These are phyloP conservation scores for Nakaseomyces bracarensis DNA, from an alignment of 1,139 yeast species.

Conservation along the genomic window DNA sequence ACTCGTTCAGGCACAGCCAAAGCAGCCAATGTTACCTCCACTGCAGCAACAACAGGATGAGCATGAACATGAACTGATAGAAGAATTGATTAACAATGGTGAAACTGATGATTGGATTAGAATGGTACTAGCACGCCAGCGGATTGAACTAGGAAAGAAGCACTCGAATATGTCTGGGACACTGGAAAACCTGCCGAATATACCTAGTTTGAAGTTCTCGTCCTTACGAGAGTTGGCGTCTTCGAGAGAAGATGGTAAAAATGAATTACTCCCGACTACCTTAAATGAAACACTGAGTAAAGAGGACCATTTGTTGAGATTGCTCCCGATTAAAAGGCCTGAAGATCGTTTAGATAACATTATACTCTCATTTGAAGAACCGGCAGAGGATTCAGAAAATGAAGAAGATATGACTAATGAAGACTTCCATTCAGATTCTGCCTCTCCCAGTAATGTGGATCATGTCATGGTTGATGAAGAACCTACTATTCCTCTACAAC, in stretches of 20 bases:
- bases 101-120: slow-evolving; percentile 30
- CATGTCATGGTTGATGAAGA: not conserved
- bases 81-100: slow-evolving; percentile 27
- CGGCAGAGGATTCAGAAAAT: slow-evolving; percentile 3
- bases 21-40: not conserved
- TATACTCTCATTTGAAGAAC: slow-evolving; percentile 24
- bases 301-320: slow-evolving; percentile 4
- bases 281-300: no score
- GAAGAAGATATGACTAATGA: slow-evolving; percentile 5
- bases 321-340: slow-evolving; percentile 22
- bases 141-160: slow-evolving; percentile 17
- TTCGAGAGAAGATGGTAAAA: slow-evolving; percentile 8
- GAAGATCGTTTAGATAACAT: slow-evolving; percentile 25
- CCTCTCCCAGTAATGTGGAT: slow-evolving; percentile 1
- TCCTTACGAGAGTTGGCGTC: slow-evolving; percentile 10
- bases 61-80: slow-evolving; percentile 18
- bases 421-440: slow-evolving; percentile 8
- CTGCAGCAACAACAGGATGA: slow-evolving; percentile 5
- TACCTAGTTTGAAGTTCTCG: slow-evolving; percentile 26
- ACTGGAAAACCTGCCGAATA: slow-evolving; percentile 21
- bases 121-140: slow-evolving; percentile 23
- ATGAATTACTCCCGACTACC: slow-evolving; percentile 18
- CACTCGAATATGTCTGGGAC: slow-evolving; percentile 18
- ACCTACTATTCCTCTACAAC: not conserved
- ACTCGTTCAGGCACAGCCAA: slow-evolving; percentile 10